Conservation (phyloP, 805 yeast genomes). For the Schizosaccharomyces osmophilus region DNA sequence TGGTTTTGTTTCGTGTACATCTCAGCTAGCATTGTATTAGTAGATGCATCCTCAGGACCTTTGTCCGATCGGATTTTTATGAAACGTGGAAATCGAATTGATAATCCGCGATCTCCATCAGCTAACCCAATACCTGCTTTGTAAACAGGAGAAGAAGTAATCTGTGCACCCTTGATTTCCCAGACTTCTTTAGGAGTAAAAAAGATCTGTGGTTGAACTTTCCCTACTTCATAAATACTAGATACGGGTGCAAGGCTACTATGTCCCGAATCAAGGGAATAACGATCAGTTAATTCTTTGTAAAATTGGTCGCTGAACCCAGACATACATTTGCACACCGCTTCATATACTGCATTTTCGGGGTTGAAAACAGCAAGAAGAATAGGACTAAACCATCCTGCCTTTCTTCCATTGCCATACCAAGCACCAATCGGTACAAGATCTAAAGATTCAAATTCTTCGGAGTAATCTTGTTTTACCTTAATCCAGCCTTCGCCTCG, state of each 20-base stretch:
- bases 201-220: constrained; percentile 47
- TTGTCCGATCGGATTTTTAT: constrained; percentile 68
- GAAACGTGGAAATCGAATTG: constrained; percentile 73
- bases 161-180: constrained; percentile 79
- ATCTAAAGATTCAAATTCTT: constrained; percentile 10
- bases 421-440: constrained; percentile 11
- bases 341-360: constrained; percentile 7
- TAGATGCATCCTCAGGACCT: constrained; percentile 62
- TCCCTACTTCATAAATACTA: neutral
- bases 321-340: constrained; percentile 11
- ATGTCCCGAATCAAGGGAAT: constrained; percentile 7
- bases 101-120: constrained; percentile 45
- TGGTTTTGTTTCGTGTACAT: constrained; percentile 46
- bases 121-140: constrained; percentile 53
- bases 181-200: constrained; percentile 65
- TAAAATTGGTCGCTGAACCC: constrained; percentile 11
- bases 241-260: neutral
- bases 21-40: constrained; percentile 61
- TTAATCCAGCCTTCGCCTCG: constrained; percentile 11
- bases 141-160: constrained; percentile 68
- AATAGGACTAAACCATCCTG: constrained; percentile 11
- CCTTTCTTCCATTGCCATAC: constrained; percentile 11
- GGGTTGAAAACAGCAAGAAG: constrained; percentile 10
- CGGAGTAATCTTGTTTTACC: constrained; percentile 10
- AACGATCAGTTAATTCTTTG: constrained; percentile 6